A percentile compares a stretch with the other conserved stretches of the same genome.
Evolutionary conservation across 1,284 basidiomycete species (phyloP).

Genomic region (Cryptococcus hybrid): DNA sequence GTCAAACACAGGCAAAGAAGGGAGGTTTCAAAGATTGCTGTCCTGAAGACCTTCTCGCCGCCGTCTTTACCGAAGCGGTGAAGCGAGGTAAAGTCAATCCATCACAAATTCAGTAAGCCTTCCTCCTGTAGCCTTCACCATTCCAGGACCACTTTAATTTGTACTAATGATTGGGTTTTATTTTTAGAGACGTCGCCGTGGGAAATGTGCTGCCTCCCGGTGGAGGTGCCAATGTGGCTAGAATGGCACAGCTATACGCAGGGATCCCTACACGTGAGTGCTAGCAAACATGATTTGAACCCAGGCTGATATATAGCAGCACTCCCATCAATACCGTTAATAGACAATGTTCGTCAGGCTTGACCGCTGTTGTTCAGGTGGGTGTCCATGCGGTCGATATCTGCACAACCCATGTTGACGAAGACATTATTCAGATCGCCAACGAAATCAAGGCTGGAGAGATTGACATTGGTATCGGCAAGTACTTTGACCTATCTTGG

Average conservation of each 20-base stretch:
- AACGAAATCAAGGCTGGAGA: slow-evolving; percentile 79
- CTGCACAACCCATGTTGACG: slow-evolving; percentile 4
- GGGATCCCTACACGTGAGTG: slow-evolving; percentile 76
- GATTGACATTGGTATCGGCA: slow-evolving; percentile 91
- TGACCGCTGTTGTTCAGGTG: slow-evolving; percentile 74
- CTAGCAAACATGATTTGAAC: neutral
- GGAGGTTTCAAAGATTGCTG: slow-evolving; percentile 92
- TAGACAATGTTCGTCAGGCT: slow-evolving; percentile 90
- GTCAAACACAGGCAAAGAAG: slow-evolving; percentile 58
- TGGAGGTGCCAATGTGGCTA: slow-evolving; percentile 84
- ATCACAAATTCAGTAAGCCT: slow-evolving; percentile 42
- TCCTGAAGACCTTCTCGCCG: slow-evolving; percentile 85
- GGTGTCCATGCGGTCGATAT: neutral
- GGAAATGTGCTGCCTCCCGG: slow-evolving; percentile 93
- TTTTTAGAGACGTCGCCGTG: slow-evolving; percentile 74
- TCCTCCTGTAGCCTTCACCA: neutral
- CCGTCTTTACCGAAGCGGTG: slow-evolving; percentile 70
- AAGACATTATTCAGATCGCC: slow-evolving; percentile 61
- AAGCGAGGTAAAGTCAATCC: slow-evolving; percentile 47
- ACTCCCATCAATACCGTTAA: slow-evolving; percentile 84
- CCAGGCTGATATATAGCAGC: slow-evolving; percentile 14
- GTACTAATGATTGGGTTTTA: slow-evolving; percentile 56
- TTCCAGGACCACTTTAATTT: neutral
- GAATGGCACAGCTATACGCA: slow-evolving; percentile 90
- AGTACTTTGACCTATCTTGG: slow-evolving; percentile 23